A percentile compares a stretch with the other conserved stretches of the same genome.
Conservation (phyloP, 148 eudicot species). For the Rhododendron ferrugineum region DNA sequence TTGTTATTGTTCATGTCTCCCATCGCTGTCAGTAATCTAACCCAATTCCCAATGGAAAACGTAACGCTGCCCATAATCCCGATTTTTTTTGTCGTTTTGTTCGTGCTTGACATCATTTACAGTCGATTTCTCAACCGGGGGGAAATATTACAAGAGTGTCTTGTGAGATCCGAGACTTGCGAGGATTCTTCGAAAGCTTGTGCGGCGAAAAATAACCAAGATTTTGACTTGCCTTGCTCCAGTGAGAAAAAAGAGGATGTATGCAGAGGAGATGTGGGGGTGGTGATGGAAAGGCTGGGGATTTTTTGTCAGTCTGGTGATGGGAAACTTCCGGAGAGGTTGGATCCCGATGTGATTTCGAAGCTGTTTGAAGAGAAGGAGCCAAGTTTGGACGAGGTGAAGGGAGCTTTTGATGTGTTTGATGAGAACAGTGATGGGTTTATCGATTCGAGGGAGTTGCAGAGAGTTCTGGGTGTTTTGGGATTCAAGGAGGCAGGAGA, state of each 20-base stretch:
- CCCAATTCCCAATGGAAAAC: neutral
- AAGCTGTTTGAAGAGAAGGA: slow-evolving; percentile 53
- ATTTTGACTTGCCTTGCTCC: neutral
- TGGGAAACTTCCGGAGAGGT: slow-evolving; percentile 15
- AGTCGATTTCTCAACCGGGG: neutral
- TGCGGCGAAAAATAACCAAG: slow-evolving; percentile 7
- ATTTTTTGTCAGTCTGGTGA: slow-evolving; percentile 18
- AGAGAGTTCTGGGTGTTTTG: slow-evolving; percentile 41
- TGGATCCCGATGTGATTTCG: slow-evolving; percentile 16
- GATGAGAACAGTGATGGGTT: slow-evolving; percentile 72
- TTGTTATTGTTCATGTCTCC: neutral
- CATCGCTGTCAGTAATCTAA: neutral
- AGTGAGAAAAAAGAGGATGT: slow-evolving; percentile 15
- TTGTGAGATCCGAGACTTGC: neutral
- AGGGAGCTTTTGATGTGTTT: slow-evolving; percentile 58
- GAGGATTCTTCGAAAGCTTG: slow-evolving; percentile 1
- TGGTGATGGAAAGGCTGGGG: slow-evolving; percentile 44
- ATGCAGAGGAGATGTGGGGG: slow-evolving; percentile 26
- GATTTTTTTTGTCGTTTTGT: neutral
- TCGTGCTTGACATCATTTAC: neutral
- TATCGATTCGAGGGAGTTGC: slow-evolving; percentile 57
- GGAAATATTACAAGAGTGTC: neutral
- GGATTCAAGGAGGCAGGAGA: slow-evolving; percentile 40
- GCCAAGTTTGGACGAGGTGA: slow-evolving; percentile 51
- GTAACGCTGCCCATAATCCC: neutral